Percentiles rank a stretch among this genome's conserved stretches.
phyloP scores from a whole-genome alignment of 164 flowering plant species.

The Vitis rotundifolia region DNA sequence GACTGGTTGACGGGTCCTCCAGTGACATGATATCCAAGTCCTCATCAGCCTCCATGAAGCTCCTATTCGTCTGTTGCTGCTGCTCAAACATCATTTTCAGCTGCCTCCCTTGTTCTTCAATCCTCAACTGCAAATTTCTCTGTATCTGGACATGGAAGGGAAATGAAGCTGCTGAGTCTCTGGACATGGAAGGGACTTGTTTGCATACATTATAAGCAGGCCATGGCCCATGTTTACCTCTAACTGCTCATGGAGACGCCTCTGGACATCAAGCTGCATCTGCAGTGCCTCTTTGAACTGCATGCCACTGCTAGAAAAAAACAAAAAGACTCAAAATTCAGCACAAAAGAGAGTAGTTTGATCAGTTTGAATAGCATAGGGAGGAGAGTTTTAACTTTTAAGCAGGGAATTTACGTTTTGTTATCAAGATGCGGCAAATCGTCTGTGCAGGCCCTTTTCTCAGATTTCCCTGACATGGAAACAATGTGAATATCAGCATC shows the following conservation, averaged over 20 bases:
- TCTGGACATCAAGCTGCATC: slow-evolving; percentile 77
- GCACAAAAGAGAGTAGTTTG: not conserved
- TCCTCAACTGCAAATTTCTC: slow-evolving; percentile 62
- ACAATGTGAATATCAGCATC: too few relatives aligned
- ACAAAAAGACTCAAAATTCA: not conserved
- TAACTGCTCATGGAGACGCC: slow-evolving; percentile 81
- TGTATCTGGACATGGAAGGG: slow-evolving; percentile 46
- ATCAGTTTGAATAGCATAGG: not conserved
- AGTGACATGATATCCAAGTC: slow-evolving; percentile 17
- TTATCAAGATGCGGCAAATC: slow-evolving; percentile 37
- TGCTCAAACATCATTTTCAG: slow-evolving; percentile 66
- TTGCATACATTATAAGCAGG: not conserved
- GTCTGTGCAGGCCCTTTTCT: slow-evolving; percentile 29
- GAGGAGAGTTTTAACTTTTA: not conserved
- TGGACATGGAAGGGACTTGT: slow-evolving; percentile 15
- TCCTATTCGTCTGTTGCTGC: slow-evolving; percentile 45
- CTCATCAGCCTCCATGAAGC: slow-evolving; percentile 23
- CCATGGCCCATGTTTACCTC: slow-evolving; percentile 41
- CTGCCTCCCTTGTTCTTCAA: slow-evolving; percentile 80
- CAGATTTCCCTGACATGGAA: slow-evolving; percentile 49
- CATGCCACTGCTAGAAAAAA: slow-evolving; percentile 42
- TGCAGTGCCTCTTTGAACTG: slow-evolving; percentile 74
- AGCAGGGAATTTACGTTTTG: slow-evolving; percentile 40
- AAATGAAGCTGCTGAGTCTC: slow-evolving; percentile 14
- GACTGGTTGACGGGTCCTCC: slow-evolving; percentile 20